Percentiles rank a stretch among this genome's conserved stretches.
These are phyloP conservation scores for Saccharomyces hybrid DNA, from an alignment of 1,139 yeast genomes.

Conservation along the genomic window DNA sequence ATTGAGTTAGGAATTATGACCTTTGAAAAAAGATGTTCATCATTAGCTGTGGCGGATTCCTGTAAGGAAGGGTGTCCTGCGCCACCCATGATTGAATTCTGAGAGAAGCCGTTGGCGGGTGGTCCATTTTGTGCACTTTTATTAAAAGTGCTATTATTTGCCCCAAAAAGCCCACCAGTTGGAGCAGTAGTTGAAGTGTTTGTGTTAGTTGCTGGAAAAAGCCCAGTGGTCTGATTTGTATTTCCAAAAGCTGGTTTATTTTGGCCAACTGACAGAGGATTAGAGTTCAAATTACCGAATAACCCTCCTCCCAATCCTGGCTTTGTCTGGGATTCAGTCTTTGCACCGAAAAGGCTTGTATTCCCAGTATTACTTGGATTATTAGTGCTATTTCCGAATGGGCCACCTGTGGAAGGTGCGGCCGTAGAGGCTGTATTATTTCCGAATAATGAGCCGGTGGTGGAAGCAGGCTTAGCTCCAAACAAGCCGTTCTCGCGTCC, in stretches of 20 bases:
- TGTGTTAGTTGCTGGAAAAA: neutral
- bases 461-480: constrained; percentile 30
- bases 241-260: neutral
- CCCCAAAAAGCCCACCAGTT: constrained; percentile 5
- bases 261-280: neutral
- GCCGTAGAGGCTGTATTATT: constrained; percentile 13
- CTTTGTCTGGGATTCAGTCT: neutral
- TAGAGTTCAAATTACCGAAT: neutral
- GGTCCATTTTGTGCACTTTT: too few species aligned
- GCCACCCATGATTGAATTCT: too few species aligned
- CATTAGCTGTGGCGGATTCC: too few species aligned
- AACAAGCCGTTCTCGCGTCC: constrained; percentile 31
- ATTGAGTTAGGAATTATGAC: too few species aligned
- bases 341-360: constrained; percentile 7
- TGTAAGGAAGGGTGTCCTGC: too few species aligned
- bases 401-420: constrained; percentile 19
- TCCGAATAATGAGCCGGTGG: constrained; percentile 15
- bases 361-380: constrained; percentile 9
- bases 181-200: constrained; percentile 8
- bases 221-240: neutral
- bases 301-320: neutral
- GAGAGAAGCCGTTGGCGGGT: too few species aligned
- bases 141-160: too few species aligned
- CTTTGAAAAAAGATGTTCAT: too few species aligned
- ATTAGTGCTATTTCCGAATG: constrained; percentile 24